Conservation (phyloP, 345 rosid genomes). For the Corymbia maculata region DNA sequence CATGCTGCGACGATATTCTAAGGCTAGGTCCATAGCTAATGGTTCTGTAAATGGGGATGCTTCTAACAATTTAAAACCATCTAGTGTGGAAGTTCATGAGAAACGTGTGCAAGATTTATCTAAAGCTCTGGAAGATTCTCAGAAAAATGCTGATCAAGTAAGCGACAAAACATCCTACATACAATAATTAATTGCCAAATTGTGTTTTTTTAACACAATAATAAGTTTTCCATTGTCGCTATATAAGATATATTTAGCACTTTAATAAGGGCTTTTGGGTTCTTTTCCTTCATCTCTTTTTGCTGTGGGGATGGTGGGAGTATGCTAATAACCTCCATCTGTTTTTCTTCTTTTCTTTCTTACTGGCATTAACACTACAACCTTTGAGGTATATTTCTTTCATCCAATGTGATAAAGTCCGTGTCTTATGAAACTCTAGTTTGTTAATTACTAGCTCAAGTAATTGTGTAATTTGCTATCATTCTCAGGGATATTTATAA, state of each 20-base stretch:
- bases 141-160: conserved; percentile 59
- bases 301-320: background rate
- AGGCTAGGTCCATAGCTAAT: conserved; percentile 62
- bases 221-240: background rate
- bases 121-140: conserved; percentile 65
- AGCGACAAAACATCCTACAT: background rate
- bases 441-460: background rate
- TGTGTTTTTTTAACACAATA: background rate
- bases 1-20: conserved; percentile 96
- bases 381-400: background rate
- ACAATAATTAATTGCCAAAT: background rate
- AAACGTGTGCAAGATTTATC: conserved; percentile 78
- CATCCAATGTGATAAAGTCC: background rate
- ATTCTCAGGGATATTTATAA: background rate
- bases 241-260: background rate
- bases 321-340: background rate
- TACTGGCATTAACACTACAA: background rate
- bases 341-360: background rate
- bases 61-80: conserved; percentile 47
- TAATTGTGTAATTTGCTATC: background rate
- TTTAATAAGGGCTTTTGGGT: background rate
- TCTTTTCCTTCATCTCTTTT: background rate
- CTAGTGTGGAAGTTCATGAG: conserved; percentile 52
- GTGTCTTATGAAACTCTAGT: background rate
- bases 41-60: conserved; percentile 64